Percentiles rank a stretch among this genome's conserved stretches.
Evolutionary conservation across 2,329 filamentous ascomycete genomes (phyloP).

Genomic region (Penicillium sp.): DNA sequence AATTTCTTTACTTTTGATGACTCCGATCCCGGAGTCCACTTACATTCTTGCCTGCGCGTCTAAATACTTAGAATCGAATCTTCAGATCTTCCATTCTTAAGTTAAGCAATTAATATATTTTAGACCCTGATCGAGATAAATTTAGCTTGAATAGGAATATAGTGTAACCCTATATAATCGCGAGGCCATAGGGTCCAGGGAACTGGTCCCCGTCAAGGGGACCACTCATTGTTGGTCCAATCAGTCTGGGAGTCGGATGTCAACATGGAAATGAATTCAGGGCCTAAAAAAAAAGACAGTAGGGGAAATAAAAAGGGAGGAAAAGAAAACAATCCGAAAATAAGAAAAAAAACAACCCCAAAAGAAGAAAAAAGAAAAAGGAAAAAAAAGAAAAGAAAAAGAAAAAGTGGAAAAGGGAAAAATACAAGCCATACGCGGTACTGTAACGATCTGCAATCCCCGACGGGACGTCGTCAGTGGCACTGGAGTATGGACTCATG

Average conservation of each 20-base stretch:
- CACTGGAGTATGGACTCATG: conserved; percentile 32
- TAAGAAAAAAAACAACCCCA: neutral
- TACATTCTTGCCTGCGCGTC: conserved; percentile 14
- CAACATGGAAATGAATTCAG: too few species aligned
- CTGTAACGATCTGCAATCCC: conserved; percentile 42
- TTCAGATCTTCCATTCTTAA: conserved; percentile 29
- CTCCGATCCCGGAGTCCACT: conserved; percentile 1
- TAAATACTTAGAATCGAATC: conserved; percentile 10
- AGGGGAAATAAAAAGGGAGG: neutral
- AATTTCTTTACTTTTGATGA: neutral
- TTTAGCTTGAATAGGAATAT: conserved; percentile 7
- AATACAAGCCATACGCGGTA: conserved; percentile 11
- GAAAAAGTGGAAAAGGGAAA: conserved; percentile 1
- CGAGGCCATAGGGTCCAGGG: conserved; percentile 31
- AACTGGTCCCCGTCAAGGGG: conserved; percentile 33
- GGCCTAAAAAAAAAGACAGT: conserved; percentile 5
- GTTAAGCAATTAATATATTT: conserved; percentile 12
- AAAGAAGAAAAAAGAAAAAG: conserved; percentile 1
- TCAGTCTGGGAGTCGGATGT: neutral
- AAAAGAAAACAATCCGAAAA: neutral
- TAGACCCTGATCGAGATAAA: conserved; percentile 11
- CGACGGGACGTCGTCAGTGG: conserved; percentile 46
- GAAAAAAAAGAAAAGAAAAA: conserved; percentile 1
- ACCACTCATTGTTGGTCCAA: conserved; percentile 11
- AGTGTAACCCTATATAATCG: conserved; percentile 10